These are phyloP conservation scores for Calonectria pseudoreteaudii DNA, from an alignment of 2,329 filamentous ascomycete genomes.

Conservation along the genomic window DNA sequence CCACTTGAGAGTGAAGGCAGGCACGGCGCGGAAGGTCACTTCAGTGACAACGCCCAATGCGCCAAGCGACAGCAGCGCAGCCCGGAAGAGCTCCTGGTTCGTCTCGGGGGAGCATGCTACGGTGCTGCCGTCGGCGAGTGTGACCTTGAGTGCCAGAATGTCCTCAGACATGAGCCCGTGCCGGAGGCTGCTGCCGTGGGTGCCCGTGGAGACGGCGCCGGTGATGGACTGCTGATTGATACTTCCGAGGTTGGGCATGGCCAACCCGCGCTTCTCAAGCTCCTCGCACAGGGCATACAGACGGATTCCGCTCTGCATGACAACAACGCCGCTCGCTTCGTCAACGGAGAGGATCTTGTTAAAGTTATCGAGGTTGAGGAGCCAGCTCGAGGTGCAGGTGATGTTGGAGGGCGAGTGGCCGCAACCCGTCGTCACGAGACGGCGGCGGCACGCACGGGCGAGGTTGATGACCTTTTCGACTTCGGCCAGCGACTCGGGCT, in stretches of 20 bases:
- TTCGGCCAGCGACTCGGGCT: slow-evolving; percentile 82
- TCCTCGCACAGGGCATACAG: slow-evolving; percentile 79
- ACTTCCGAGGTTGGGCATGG: slow-evolving; percentile 91
- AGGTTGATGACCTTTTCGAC: slow-evolving; percentile 86
- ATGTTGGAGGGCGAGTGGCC: slow-evolving; percentile 93
- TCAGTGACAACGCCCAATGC: slow-evolving; percentile 92
- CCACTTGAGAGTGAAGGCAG: slow-evolving; percentile 89
- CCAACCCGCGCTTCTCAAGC: slow-evolving; percentile 80
- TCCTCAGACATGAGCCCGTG: slow-evolving; percentile 89
- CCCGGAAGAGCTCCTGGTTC: slow-evolving; percentile 86
- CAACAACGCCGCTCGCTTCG: slow-evolving; percentile 72
- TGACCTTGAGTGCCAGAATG: slow-evolving; percentile 80
- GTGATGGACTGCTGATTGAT: slow-evolving; percentile 96
- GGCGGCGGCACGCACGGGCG: slow-evolving; percentile 82
- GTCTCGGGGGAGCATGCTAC: slow-evolving; percentile 76
- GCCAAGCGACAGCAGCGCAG: slow-evolving; percentile 87
- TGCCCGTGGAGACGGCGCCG: slow-evolving; percentile 92
- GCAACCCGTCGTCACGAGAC: slow-evolving; percentile 88
- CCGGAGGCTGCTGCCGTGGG: slow-evolving; percentile 86
- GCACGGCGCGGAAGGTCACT: slow-evolving; percentile 84
- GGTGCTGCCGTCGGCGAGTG: slow-evolving; percentile 82
- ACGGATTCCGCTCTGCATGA: slow-evolving; percentile 90
- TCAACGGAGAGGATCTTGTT: slow-evolving; percentile 79
- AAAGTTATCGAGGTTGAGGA: slow-evolving; percentile 91
- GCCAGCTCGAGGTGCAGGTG: slow-evolving; percentile 94